A percentile compares a stretch with the other conserved stretches of the same genome.
phyloP scores from a whole-genome alignment of 106 monocot species.

The Apostasia shenzhenica region DNA sequence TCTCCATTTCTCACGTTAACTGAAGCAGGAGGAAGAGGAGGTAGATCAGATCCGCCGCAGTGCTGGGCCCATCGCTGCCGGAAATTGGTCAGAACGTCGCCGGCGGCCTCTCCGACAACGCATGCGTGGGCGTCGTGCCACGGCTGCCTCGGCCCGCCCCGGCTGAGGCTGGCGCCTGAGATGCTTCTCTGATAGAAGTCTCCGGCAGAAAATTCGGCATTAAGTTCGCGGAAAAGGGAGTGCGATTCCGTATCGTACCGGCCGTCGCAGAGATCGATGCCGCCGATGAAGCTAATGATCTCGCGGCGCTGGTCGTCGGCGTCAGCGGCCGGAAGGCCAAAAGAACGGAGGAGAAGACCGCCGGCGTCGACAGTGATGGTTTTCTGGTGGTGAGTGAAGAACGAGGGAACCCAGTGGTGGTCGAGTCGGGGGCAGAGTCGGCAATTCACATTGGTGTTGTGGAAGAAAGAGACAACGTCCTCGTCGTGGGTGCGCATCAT shows the following conservation, averaged over 20 bases:
- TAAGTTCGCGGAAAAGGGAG: conserved; percentile 39
- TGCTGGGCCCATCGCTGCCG: conserved; percentile 46
- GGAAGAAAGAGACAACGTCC: conserved; percentile 41
- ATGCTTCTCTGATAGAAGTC: conserved; percentile 51
- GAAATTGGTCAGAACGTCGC: conserved; percentile 42
- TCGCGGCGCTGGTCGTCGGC: background rate
- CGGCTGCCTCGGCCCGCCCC: conserved; percentile 48
- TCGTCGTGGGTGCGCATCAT: conserved; percentile 55
- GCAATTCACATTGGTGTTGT: conserved; percentile 38
- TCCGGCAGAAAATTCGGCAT: conserved; percentile 6
- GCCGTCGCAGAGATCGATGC: conserved; percentile 52
- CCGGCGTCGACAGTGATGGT: conserved; percentile 34
- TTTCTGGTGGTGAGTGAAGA: conserved; percentile 67
- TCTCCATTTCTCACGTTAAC: background rate
- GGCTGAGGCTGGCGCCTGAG: conserved; percentile 9
- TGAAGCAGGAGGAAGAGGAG: background rate
- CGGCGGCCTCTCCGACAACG: conserved; percentile 27
- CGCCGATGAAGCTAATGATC: conserved; percentile 56
- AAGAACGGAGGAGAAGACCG: background rate
- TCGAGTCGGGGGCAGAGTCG: conserved; percentile 29
- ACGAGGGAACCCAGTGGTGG: conserved; percentile 18
- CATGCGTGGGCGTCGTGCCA: conserved; percentile 52
- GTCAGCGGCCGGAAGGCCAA: background rate
- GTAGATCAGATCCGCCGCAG: conserved; percentile 6
- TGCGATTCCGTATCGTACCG: conserved; percentile 56